Evolutionary conservation across 495 filamentous ascomycete species (phyloP), one percentile per base, ranked within the genome.

Genomic region (Neurospora hispaniola): DNA sequence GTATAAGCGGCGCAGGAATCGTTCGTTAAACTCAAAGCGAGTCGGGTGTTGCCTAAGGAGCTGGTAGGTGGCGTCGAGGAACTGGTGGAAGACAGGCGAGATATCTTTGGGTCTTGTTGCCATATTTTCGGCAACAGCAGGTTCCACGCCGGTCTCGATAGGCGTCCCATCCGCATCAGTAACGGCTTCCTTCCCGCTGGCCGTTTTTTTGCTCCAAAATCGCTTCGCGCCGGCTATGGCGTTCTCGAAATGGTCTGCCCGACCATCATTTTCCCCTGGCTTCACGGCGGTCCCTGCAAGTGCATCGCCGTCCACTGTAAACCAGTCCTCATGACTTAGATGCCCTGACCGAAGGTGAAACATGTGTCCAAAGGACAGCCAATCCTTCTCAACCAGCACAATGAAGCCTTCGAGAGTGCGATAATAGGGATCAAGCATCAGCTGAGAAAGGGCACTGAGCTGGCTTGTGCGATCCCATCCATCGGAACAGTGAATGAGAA

Each of bases 381-480:
- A 99, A 78, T 99, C 96, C 78, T 99, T 99, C 79, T 98, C 96
- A 2, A 99, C 89, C 35, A 99, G 82, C 4, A 96, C 90, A 76
- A 98, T 95, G 80, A 98, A 99, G 35, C 96, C 96, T 73, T 98
- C 94, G 69, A 99, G 82, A 7, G 96, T 99, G 38, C 96, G 89
- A 79, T 95, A 98, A 79, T 97, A 98, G 0, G 96, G 96, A 78
- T 99, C 96, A 5, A 99, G 87, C 80, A 96, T 95, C 48, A 99
- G 84, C 81, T 99, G 94, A 74, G 93, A 90, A 62, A 99, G 82
- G n/a, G 94, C 93, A 79, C 95, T 95, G 38, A 99, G 87, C 82
- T 99, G 96, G 77, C 93, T 93, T 12, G 96, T 99, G 40, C 96
- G 90, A 79, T 99, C 96, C 96, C 96, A 99, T 23, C 96, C 96